Evolutionary conservation across 306 rosid species (phyloP), one percentile per base, ranked within the genome.

Genomic region (Malus sieversii): DNA sequence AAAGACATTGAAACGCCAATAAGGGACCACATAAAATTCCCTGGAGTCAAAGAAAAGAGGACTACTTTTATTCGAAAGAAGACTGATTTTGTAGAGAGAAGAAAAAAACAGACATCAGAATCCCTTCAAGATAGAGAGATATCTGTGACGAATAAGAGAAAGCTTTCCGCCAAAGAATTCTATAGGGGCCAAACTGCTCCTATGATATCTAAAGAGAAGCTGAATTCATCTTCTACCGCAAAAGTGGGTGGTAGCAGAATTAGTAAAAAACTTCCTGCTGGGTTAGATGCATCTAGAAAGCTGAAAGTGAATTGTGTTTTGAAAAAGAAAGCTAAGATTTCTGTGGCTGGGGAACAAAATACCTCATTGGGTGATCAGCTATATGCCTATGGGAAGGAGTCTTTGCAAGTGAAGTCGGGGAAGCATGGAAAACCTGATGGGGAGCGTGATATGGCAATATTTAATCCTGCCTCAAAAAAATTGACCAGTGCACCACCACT

Each of bases 21-120:
- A 8, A 89, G 99, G 84, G 84, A 92, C 81, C 99, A 95, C 70
- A 68, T 95, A 62, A 89, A 68, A 67, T 95, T 90, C 63, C 97
- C 99, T 62, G 48, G 63, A 44, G 66, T 38, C 78, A 72, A 73
- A 70, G 81, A 77, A 73, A 59, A 75, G 71, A 86, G 79, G 80
- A 75, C 73, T 74, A 42, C 66, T 48, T 44, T 78, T 75, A 78
- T 20, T 40, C 81, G 80, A 80, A 80, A 44, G 79, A 82, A 60
- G 65, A 38, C 75, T 45, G 7, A 52, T 46, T 27, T 53, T 2
- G 81, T 27, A 27, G 87, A 75, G 70, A 83, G 78, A 72, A 78
- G 76, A 67, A 69, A 53, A 74, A 84, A 77, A 77, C 72, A 33
- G 59, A 25, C 75, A 11, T 27, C 78, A 40, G 83, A 45, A 18